Base-by-base conservation (phyloP, 768 basidiomycete species). In the Gloeopeniophorella convolvens region DNA sequence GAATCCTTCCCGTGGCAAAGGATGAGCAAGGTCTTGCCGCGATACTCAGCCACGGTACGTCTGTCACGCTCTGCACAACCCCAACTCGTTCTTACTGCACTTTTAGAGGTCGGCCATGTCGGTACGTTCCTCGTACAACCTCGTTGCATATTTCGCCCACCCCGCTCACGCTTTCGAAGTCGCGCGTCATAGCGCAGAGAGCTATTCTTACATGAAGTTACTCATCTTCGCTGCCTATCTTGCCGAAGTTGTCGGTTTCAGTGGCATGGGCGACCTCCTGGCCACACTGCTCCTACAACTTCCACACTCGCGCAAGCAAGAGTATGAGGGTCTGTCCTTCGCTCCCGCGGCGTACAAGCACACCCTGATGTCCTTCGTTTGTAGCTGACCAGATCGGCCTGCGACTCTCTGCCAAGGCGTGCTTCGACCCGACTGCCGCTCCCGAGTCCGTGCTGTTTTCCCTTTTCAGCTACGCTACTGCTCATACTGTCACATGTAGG, bases 351-450 rank as follows among this genome's bases (percentile, higher is more conserved):
- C 15, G 9, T 16, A 33, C 11, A 16, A 15, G 18, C 15, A 11
- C 21, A 23, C 10, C 10, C 13, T 23, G 10, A 7, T 39, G 31
- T 27, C 13, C 10, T 13, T 40, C 28, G n/a, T n/a, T 13, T 35
- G 16, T 56, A 90, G 94, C 94, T 31, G 94, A 97, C 63, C 74
- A 79, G 24, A 85, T 98, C 43, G 94, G 95, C 7, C 65, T 97
- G 39, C 74, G 75, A 5, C 72, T 97, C 23, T 85, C 85, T 70
- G 75, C 89, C 42, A 76, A 74, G 57, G 94, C 92, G 0, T 98
- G 94, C 67, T 97, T 80, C 63, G 78, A 97, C 61, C 93, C 94
- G 0, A 69, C 65, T 15, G 86, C 83, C 18, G 78, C 89, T 3
- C 80, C 86, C 11, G 73, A 75, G 90, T 92, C 59, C 58, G 78